Evolutionary conservation across 75 land plant species (phyloP), one percentile per base, ranked within the genome.

Genomic region (Cryptomeria japonica): DNA sequence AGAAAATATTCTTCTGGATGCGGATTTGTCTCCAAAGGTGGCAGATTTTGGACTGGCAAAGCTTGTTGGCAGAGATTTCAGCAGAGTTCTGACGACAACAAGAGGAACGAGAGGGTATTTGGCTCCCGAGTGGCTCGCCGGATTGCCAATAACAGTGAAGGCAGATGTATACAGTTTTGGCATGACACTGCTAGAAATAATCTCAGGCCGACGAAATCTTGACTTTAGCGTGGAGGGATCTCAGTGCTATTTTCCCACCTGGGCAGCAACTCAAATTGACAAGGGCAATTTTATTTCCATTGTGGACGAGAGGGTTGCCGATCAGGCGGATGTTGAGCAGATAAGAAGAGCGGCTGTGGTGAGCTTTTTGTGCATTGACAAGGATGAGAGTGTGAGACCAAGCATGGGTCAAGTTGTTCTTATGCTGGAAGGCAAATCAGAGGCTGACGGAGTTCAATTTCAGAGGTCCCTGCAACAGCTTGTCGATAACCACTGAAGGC

Each of bases 101-200:
- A 80, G 97, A 2, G 97, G 97, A 36, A 96, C 97, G 12, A 84
- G 89, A 46, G 97, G 97, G 4, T 94, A 94, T 80, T 75, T 96
- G 75, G 97, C 97, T 0, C 97, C 97, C 0, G 97, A 96, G 39
- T 96, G 97, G 97, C 87, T 94, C 7, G n/a, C 91, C 38, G 92
- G 89, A 15, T n/a, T 87, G 3, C 92, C 93, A 1, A 64, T 94
- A 47, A 90, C 97, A 0, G 93, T 92, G 42, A 94, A 93, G 90
- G 91, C 90, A 5, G 97, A 96, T 85, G 86, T 96, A 6, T 96
- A 93, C 90, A 96, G 97, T 84, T 96, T 88, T 42, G 97, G 97
- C 13, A 96, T 96, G 92, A 96, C 93, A 12, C 78, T 96, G 68
- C 85, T 96, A 34, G 97, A 86, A 31, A 76, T 61, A 32, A 86